These are phyloP conservation scores for Trichosporon sp. DNA, from an alignment of 1,284 basidiomycete genomes.

Conservation along the genomic window DNA sequence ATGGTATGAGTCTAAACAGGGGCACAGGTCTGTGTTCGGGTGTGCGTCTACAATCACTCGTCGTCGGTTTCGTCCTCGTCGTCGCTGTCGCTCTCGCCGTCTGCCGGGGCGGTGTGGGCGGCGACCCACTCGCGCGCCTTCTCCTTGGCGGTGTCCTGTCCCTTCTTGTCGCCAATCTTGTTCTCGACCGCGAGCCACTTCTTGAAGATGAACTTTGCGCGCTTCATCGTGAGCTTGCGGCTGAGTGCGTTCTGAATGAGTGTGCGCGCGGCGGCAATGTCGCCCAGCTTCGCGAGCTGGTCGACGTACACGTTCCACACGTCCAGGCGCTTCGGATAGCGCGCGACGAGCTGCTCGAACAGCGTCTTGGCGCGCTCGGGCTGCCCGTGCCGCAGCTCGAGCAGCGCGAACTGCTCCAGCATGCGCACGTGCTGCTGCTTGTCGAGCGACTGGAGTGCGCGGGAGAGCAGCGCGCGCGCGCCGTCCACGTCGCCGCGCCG, in stretches of 20 bases:
- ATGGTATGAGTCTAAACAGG: background rate
- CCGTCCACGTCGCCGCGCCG: conserved; percentile 68
- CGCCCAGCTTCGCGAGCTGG: conserved; percentile 74
- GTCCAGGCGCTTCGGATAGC: conserved; percentile 89
- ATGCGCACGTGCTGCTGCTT: conserved; percentile 94
- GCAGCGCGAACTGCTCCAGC: conserved; percentile 86
- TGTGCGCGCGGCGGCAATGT: conserved; percentile 71
- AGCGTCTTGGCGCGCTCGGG: conserved; percentile 90
- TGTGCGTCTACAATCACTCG: background rate
- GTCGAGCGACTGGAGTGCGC: conserved; percentile 86
- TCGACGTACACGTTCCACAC: conserved; percentile 97
- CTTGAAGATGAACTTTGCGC: conserved; percentile 93
- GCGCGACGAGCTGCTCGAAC: conserved; percentile 93
- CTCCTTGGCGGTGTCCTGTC: conserved; percentile 73
- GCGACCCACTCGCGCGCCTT: conserved; percentile 77
- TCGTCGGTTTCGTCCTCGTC: conserved; percentile 21
- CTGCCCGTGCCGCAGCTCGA: conserved; percentile 93
- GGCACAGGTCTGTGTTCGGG: background rate
- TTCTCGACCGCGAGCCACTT: conserved; percentile 93
- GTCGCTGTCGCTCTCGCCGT: conserved; percentile 20
- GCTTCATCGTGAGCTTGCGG: conserved; percentile 86
- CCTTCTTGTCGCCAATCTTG: conserved; percentile 78
- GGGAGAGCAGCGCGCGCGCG: conserved; percentile 79
- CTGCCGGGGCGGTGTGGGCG: conserved; percentile 32
- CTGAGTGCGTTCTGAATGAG: conserved; percentile 77